Percentiles rank a stretch among this genome's conserved stretches.
Evolutionary conservation across 2,329 filamentous ascomycete species (phyloP).

Genomic region (Cladosporium sp.): DNA sequence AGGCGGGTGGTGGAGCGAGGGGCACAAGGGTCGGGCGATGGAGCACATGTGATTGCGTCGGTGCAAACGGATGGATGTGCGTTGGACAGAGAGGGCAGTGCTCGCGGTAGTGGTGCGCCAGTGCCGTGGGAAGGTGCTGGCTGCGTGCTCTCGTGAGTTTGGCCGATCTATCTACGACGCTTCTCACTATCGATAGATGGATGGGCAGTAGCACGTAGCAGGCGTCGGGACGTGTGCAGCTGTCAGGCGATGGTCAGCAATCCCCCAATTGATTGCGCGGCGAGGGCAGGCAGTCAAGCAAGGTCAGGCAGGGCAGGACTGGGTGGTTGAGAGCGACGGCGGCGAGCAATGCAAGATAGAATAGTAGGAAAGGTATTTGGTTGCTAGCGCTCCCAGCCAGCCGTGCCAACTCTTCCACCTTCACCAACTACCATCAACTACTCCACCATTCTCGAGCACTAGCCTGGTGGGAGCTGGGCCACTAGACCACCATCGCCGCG

Average conservation of each 20-base stretch:
- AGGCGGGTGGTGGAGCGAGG: background rate
- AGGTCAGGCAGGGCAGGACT: background rate
- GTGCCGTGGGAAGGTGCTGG: constrained; percentile 1
- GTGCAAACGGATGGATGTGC: constrained; percentile 4
- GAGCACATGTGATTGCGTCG: background rate
- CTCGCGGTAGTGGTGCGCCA: background rate
- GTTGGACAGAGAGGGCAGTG: background rate
- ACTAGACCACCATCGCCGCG: constrained; percentile 6
- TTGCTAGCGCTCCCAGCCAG: constrained; percentile 6
- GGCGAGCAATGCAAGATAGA: background rate
- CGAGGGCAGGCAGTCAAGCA: background rate
- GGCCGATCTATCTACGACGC: background rate
- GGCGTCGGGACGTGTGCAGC: background rate
- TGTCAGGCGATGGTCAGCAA: constrained; percentile 1
- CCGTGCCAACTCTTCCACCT: constrained; percentile 6
- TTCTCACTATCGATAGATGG: background rate
- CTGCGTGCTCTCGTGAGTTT: background rate
- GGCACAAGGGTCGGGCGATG: constrained; percentile 1
- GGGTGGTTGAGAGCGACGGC: constrained; percentile 13
- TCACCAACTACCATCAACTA: background rate
- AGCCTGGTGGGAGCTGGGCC: background rate
- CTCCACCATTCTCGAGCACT: background rate
- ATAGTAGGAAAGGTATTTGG: background rate
- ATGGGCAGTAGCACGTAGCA: background rate
- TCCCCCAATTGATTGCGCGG: background rate